Percentiles rank a stretch among this genome's conserved stretches.
These are phyloP conservation scores for Termitomyces sp. DNA, from an alignment of 768 basidiomycete genomes.

Conservation along the genomic window DNA sequence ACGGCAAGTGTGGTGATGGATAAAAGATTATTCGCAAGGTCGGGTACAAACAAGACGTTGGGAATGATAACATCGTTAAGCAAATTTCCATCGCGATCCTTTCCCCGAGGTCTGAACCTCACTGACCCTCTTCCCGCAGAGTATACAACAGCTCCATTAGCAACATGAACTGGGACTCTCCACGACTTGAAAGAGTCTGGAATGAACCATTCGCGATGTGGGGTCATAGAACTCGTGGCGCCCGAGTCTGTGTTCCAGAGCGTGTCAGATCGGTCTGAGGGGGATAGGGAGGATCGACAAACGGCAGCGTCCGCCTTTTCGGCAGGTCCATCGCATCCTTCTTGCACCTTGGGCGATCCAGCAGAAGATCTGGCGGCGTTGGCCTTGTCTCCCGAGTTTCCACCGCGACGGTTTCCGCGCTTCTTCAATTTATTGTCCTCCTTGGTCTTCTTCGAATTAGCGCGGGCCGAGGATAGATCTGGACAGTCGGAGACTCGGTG, in stretches of 20 bases:
- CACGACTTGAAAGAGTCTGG: neutral
- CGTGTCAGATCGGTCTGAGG: neutral
- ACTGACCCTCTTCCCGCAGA: neutral
- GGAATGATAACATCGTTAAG: constrained; percentile 11
- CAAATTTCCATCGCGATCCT: no score
- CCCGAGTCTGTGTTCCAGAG: neutral
- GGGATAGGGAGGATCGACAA: neutral
- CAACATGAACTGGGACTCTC: neutral
- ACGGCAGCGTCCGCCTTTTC: neutral
- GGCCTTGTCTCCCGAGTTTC: no score
- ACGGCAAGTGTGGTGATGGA: constrained; percentile 3
- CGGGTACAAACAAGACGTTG: constrained; percentile 10
- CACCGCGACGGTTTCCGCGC: no score
- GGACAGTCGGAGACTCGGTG: no score
- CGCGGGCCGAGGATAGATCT: no score
- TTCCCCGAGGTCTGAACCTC: neutral
- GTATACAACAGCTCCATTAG: neutral
- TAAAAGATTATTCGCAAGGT: constrained; percentile 8
- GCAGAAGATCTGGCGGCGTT: no score
- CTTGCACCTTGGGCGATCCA: no score
- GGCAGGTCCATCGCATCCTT: neutral
- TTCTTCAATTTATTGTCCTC: no score
- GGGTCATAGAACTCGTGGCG: neutral
- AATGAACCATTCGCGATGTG: neutral
- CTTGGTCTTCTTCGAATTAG: no score